Conservation (phyloP, 2,329 filamentous ascomycete species). For the Talaromyces sp. region DNA sequence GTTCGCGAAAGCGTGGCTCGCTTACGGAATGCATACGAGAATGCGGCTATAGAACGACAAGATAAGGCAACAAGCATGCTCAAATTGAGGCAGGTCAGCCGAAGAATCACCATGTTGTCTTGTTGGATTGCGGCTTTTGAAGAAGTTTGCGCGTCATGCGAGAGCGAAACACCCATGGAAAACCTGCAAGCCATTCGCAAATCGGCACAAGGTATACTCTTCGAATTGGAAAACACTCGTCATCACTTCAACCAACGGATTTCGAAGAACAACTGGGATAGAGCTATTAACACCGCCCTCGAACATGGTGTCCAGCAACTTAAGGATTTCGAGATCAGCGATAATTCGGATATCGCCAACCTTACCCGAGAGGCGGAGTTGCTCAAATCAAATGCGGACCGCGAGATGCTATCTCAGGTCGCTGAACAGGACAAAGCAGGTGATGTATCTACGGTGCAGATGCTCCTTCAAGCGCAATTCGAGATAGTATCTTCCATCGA, state of each 20-base stretch:
- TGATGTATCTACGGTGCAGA: slow-evolving; percentile 74
- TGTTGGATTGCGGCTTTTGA: slow-evolving; percentile 94
- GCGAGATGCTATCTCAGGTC: slow-evolving; percentile 72
- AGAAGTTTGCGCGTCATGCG: slow-evolving; percentile 67
- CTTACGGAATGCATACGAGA: slow-evolving; percentile 77
- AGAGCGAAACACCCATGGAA: slow-evolving; percentile 62
- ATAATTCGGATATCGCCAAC: slow-evolving; percentile 65
- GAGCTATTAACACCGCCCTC: slow-evolving; percentile 79
- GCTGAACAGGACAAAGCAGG: slow-evolving; percentile 79
- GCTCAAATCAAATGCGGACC: slow-evolving; percentile 74
- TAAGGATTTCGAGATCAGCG: slow-evolving; percentile 62
- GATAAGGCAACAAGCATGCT: slow-evolving; percentile 78
- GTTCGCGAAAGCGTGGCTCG: slow-evolving; percentile 74
- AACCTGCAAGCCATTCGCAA: slow-evolving; percentile 75
- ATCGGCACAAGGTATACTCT: slow-evolving; percentile 79
- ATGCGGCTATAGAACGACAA: slow-evolving; percentile 70
- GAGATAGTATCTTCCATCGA: slow-evolving; percentile 81
- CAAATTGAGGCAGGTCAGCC: slow-evolving; percentile 75
- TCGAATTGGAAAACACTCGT: slow-evolving; percentile 83
- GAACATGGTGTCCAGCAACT: slow-evolving; percentile 80
- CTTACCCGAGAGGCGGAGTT: slow-evolving; percentile 80
- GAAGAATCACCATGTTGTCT: slow-evolving; percentile 79
- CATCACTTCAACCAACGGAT: slow-evolving; percentile 86
- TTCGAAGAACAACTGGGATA: slow-evolving; percentile 79
- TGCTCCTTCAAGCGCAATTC: slow-evolving; percentile 84